These are phyloP conservation scores for Volvox carteri DNA, from an alignment of 163 green algal genomes.

Conservation along the genomic window DNA sequence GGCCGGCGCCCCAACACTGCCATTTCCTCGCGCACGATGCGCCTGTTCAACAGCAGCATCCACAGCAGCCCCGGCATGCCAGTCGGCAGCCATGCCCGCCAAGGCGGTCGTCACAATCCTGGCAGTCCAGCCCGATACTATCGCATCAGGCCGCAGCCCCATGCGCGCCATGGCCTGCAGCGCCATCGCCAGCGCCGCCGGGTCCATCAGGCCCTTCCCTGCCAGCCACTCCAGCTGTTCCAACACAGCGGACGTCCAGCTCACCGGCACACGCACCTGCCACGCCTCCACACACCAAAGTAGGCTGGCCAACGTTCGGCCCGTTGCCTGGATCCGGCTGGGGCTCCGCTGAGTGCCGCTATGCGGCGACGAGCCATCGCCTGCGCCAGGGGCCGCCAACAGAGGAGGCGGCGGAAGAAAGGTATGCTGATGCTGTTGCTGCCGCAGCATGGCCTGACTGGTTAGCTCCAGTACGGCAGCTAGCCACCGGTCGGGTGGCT, in stretches of 20 bases:
- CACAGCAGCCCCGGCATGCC: not conserved
- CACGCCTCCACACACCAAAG: slow-evolving; percentile 38
- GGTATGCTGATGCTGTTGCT: not conserved
- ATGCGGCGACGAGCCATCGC: not conserved
- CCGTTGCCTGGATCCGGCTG: not conserved
- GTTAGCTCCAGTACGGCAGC: not conserved
- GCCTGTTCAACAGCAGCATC: not conserved
- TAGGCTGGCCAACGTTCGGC: not conserved
- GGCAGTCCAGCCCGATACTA: slow-evolving; percentile 5
- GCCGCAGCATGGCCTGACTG: not conserved
- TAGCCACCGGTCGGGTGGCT: not conserved
- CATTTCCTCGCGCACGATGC: not conserved
- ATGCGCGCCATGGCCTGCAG: slow-evolving; percentile 48
- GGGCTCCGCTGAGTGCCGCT: too few species aligned
- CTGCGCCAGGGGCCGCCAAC: slow-evolving; percentile 1
- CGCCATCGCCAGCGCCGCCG: slow-evolving; percentile 2
- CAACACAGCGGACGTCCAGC: not conserved
- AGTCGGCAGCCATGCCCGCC: not conserved
- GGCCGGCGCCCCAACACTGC: not conserved
- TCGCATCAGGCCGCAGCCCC: not conserved
- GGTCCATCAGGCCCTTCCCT: not conserved
- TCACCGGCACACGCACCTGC: not conserved
- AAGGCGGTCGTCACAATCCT: not conserved
- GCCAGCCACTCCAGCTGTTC: slow-evolving; percentile 24
- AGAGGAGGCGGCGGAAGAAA: not conserved